phyloP scores from a whole-genome alignment of 352 stramenopile genomes.

The Phytophthora agathidicida region DNA sequence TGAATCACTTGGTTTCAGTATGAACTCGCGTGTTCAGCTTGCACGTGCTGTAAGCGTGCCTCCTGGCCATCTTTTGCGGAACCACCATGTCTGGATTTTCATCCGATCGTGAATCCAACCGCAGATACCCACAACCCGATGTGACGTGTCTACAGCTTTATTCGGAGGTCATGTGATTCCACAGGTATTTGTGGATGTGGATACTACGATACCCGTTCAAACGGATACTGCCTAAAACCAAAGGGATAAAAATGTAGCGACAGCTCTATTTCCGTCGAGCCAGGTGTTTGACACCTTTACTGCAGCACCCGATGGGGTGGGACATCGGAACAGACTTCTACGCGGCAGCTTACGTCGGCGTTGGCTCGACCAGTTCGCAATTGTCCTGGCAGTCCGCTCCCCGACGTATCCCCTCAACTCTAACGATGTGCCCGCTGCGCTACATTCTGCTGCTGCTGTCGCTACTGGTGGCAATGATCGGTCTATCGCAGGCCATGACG shows the following conservation, averaged over 20 bases:
- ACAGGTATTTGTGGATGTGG: no score
- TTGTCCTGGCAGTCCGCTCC: conserved; percentile 9
- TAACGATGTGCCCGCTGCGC: conserved; percentile 78
- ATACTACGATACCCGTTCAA: no score
- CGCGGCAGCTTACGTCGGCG: conserved; percentile 16
- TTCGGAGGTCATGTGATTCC: not conserved
- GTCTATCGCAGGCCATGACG: conserved; percentile 77
- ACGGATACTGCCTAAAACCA: no score
- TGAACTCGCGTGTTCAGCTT: conserved; percentile 10
- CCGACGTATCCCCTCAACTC: not conserved
- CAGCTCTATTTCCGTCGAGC: conserved; percentile 18
- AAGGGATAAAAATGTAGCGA: not conserved
- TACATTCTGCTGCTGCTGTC: conserved; percentile 88
- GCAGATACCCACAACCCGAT: conserved; percentile 1
- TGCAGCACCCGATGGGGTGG: conserved; percentile 12
- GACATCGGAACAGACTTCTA: conserved; percentile 25
- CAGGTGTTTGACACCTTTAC: conserved; percentile 36
- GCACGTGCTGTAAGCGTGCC: conserved; percentile 15
- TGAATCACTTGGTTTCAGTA: conserved; percentile 12
- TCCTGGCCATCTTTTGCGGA: conserved; percentile 11
- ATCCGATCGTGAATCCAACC: conserved; percentile 18
- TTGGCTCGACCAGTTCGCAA: conserved; percentile 29
- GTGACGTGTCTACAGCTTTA: not conserved
- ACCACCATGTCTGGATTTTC: conserved; percentile 33
- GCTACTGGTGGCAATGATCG: conserved; percentile 86